phyloP scores from a whole-genome alignment of 2,329 filamentous ascomycete species.

The Diaporthe amygdali region DNA sequence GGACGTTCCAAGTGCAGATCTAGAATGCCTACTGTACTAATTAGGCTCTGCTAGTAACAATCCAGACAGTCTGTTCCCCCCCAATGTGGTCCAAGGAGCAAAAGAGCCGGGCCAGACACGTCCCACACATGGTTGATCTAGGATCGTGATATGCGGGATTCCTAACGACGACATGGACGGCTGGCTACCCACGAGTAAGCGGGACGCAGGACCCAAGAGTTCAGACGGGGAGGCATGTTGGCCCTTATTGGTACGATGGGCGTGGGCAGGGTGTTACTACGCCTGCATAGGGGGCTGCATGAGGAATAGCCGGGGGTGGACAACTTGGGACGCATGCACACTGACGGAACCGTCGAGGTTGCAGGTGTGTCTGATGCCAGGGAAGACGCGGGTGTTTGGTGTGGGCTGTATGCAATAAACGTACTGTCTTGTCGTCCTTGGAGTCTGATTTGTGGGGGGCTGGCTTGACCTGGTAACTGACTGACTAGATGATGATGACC shows the following conservation, averaged over 20 bases:
- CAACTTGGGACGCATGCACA: neutral
- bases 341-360: conserved; percentile 14
- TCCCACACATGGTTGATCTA: neutral
- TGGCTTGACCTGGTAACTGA: too few species aligned
- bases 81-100: neutral
- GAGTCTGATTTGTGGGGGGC: conserved; percentile 3
- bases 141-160: neutral
- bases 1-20: neutral
- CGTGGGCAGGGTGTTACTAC: neutral
- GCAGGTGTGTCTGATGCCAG: conserved; percentile 13
- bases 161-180: neutral
- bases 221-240: neutral
- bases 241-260: conserved; percentile 11
- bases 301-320: neutral
- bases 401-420: neutral
- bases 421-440: neutral
- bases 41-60: too few species aligned
- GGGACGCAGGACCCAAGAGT: conserved; percentile 6
- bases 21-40: neutral
- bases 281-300: conserved; percentile 7
- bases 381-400: neutral
- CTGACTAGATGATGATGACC: too few species aligned
- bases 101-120: neutral
- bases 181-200: conserved; percentile 1
- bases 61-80: too few species aligned